Percentiles rank a stretch among this genome's conserved stretches.
These are phyloP conservation scores for Gaeumannomyces tritici DNA, from an alignment of 2,329 filamentous ascomycete species.

Conservation along the genomic window DNA sequence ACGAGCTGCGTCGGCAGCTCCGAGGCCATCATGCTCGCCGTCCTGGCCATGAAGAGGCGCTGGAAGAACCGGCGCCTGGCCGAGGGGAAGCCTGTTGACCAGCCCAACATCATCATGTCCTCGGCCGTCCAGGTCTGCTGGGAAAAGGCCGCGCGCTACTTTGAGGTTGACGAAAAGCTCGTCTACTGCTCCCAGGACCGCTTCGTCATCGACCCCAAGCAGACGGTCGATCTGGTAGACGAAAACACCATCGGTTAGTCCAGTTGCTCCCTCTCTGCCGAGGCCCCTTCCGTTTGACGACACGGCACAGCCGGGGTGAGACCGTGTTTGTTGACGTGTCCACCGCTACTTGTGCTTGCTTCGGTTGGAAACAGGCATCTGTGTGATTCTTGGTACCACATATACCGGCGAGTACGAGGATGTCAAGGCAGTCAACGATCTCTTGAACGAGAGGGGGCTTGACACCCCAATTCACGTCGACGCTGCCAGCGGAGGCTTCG, in stretches of 20 bases:
- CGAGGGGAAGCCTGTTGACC: constrained; percentile 68
- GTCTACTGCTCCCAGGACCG: constrained; percentile 51
- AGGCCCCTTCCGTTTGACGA: too few relatives aligned
- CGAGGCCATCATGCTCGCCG: constrained; percentile 76
- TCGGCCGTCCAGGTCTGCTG: constrained; percentile 94
- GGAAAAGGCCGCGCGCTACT: constrained; percentile 86
- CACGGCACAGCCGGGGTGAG: background rate
- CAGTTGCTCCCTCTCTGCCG: background rate
- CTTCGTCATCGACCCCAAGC: constrained; percentile 53
- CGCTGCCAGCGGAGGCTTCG: constrained; percentile 85
- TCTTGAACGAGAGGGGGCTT: constrained; percentile 64
- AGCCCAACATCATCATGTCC: constrained; percentile 91
- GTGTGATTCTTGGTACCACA: constrained; percentile 81
- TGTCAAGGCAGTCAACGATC: constrained; percentile 82
- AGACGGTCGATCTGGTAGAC: constrained; percentile 51
- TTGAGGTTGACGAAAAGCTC: constrained; percentile 85
- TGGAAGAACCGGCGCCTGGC: constrained; percentile 84
- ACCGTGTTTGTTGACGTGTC: background rate
- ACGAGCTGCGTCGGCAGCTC: constrained; percentile 85
- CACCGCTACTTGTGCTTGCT: background rate
- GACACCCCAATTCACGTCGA: constrained; percentile 90
- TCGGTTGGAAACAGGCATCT: constrained; percentile 52
- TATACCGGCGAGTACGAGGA: constrained; percentile 97
- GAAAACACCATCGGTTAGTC: constrained; percentile 55
- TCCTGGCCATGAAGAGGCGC: constrained; percentile 88